Base-by-base conservation (phyloP, 1,284 basidiomycete genomes). In the Cryptococcus floricola region DNA sequence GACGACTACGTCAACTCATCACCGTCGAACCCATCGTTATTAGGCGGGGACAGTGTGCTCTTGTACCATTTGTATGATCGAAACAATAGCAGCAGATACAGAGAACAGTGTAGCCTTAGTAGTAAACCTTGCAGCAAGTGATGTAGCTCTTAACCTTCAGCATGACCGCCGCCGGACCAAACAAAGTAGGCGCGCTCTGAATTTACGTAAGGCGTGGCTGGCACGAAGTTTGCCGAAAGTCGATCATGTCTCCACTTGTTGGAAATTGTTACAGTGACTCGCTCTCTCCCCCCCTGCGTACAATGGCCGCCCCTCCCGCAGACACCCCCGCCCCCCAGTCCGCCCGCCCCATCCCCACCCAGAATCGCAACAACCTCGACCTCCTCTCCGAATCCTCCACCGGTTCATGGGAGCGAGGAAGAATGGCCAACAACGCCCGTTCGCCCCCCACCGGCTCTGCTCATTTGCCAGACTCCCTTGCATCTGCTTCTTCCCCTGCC, bases 321-420 rank as follows among this genome's bases (percentile, higher is more conserved):
- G 41, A n/a, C 28, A 19, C 14, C 46, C 34, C 53, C 18, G 31
- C 19, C 38, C 34, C 50, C 23, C 44, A 46, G 8, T 48, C 45
- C 31, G 39, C 66, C 4, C 45, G 54, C 34, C 53, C 66, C 34
- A 58, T 65, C 38, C 62, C 65, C 27, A 57, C 57, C 5, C 65
- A 65, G 8, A 71, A 71, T 52, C 50, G 69, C 9, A 43, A 53
- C 52, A 73, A 72, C 41, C 63, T 76, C 39, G 63, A 63, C 10
- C 53, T 57, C n/a, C 60, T 77, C 13, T 70, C 68, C n/a, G 70
- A 75, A 58, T 71, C 73, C 4, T 74, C 71, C 7, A 72, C 68
- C 25, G 75, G 73, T 16, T 61, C 66, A n/a, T 77, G 75, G 75
- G 75, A 77, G 58, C 63, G 71, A 31, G 75, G 75, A 9, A 61